These are phyloP conservation scores for Chrysanthemum lavandulifolium DNA, from an alignment of 129 eudicot genomes.

Conservation along the genomic window DNA sequence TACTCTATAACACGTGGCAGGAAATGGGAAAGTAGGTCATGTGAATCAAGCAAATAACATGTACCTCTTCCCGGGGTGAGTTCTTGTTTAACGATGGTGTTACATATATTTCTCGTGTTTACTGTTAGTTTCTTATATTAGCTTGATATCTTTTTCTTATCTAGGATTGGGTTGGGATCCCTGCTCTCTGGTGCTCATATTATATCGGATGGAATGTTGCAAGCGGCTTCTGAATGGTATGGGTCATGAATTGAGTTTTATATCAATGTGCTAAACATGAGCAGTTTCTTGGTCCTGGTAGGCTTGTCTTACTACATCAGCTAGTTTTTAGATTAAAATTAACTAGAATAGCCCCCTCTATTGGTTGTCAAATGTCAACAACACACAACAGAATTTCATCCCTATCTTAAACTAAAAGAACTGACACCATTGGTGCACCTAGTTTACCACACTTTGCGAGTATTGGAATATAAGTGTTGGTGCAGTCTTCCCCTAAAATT, in stretches of 20 bases:
- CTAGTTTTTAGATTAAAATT: no score
- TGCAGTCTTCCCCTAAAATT: no score
- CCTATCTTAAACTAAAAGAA: no score
- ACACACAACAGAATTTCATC: no score
- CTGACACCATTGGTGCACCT: no score
- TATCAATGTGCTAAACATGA: neutral
- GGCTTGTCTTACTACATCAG: no score
- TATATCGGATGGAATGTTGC: constrained; percentile 93
- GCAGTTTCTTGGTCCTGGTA: no score
- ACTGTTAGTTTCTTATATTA: constrained; percentile 1
- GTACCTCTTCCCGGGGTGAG: constrained; percentile 98
- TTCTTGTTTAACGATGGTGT: constrained; percentile 19
- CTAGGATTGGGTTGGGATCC: constrained; percentile 94
- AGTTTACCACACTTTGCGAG: no score
- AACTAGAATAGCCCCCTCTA: no score
- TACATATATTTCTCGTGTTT: neutral
- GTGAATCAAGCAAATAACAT: constrained; percentile 99
- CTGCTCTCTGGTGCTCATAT: constrained; percentile 89
- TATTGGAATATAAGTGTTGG: no score
- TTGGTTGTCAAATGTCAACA: no score
- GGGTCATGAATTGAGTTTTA: constrained; percentile 12
- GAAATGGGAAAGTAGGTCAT: constrained; percentile 93
- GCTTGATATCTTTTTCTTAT: constrained; percentile 20
- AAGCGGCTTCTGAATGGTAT: constrained; percentile 96
- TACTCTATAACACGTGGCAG: constrained; percentile 41